Percentiles rank a stretch among this genome's conserved stretches.
Conservation (phyloP, 1,284 basidiomycete species). For the Ganoderma multipileum region DNA sequence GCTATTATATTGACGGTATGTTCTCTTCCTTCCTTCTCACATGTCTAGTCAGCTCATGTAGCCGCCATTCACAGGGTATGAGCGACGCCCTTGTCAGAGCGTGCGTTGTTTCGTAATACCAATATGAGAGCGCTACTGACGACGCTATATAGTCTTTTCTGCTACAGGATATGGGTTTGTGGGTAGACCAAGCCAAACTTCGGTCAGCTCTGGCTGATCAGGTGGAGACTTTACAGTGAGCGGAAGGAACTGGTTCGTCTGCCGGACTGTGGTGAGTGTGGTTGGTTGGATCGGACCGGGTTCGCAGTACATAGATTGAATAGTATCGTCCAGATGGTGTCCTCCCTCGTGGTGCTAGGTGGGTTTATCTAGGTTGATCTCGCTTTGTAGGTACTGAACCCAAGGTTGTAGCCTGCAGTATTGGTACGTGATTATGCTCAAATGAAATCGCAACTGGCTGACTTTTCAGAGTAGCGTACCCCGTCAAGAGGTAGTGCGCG, state of each 20-base stretch:
- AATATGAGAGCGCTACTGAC: not conserved
- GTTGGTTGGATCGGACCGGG: not conserved
- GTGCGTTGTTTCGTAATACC: not conserved
- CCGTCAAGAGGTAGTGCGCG: not conserved
- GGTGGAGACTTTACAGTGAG: not conserved
- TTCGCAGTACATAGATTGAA: not conserved
- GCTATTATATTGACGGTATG: not conserved
- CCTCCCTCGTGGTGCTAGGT: not conserved
- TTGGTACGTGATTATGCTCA: not conserved
- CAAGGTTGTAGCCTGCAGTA: not conserved
- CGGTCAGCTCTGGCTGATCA: not conserved
- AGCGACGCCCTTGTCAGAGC: constrained; percentile 9
- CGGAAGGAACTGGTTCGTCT: not conserved
- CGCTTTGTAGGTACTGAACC: not conserved
- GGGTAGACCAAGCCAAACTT: not conserved
- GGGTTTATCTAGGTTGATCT: not conserved
- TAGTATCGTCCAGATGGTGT: not conserved
- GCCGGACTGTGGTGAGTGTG: not conserved
- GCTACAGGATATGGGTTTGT: constrained; percentile 20
- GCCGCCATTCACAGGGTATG: not conserved
- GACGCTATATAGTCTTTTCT: constrained; percentile 15
- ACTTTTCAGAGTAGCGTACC: not conserved
- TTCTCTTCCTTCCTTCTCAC: not conserved
- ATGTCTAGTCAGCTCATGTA: not conserved
- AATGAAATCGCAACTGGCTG: not conserved